These are phyloP conservation scores for Hypomontagnella monticulosa DNA, from an alignment of 495 filamentous ascomycete genomes.

Conservation along the genomic window DNA sequence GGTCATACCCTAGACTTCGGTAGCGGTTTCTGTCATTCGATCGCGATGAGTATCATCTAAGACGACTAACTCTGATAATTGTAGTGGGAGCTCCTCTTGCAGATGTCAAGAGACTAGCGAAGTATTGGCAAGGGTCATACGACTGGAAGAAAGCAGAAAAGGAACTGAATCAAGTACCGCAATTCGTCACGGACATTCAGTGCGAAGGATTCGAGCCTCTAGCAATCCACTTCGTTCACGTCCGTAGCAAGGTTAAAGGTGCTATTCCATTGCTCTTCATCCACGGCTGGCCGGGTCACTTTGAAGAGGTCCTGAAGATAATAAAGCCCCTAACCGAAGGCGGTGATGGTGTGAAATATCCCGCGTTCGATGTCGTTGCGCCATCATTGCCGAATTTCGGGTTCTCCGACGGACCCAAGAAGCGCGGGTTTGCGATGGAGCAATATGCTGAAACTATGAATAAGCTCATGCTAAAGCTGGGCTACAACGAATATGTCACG, in stretches of 20 bases:
- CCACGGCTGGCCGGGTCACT: slow-evolving; percentile 75
- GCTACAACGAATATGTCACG: slow-evolving; percentile 69
- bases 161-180: slow-evolving; percentile 63
- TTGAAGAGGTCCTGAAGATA: slow-evolving; percentile 72
- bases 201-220: slow-evolving; percentile 58
- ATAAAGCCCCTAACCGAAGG: slow-evolving; percentile 63
- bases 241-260: slow-evolving; percentile 56
- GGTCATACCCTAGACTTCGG: not conserved
- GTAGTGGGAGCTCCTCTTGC: slow-evolving; percentile 56
- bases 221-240: slow-evolving; percentile 64
- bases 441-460: slow-evolving; percentile 70
- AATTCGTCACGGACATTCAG: slow-evolving; percentile 62
- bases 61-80: slow-evolving; percentile 2
- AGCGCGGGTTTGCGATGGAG: slow-evolving; percentile 64
- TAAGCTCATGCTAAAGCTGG: slow-evolving; percentile 71
- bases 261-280: slow-evolving; percentile 67
- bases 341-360: slow-evolving; percentile 51
- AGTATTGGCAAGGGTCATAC: slow-evolving; percentile 59
- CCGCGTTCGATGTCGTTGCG: slow-evolving; percentile 71
- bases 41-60: not conserved
- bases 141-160: slow-evolving; percentile 59
- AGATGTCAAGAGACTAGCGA: slow-evolving; percentile 60
- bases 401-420: slow-evolving; percentile 63
- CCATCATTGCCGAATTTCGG: slow-evolving; percentile 76
- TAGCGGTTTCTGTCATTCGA: not conserved